A percentile compares a stretch with the other conserved stretches of the same genome.
Evolutionary conservation across 352 stramenopile genomes (phyloP).

Genomic region (Phytophthora constricta): DNA sequence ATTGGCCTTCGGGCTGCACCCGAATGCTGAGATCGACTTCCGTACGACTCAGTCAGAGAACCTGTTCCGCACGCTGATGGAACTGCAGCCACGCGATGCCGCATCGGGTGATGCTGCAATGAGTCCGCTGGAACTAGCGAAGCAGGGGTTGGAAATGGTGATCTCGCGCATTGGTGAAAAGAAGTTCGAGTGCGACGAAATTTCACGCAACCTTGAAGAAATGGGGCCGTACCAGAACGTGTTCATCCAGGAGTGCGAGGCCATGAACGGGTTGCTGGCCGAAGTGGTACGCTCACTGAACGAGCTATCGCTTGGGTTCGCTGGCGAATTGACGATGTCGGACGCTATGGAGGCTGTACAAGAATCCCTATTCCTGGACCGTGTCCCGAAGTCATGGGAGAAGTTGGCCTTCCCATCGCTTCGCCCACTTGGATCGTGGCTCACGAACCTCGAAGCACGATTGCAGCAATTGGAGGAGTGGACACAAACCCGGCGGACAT

Average conservation of each 20-base stretch:
- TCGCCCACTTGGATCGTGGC: constrained; percentile 92
- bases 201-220: constrained; percentile 94
- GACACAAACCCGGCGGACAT: constrained; percentile 96
- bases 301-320: constrained; percentile 96
- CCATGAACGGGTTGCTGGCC: constrained; percentile 95
- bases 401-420: constrained; percentile 95
- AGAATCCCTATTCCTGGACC: constrained; percentile 93
- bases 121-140: constrained; percentile 94
- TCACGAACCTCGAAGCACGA: constrained; percentile 92
- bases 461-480: constrained; percentile 96
- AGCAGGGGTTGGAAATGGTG: constrained; percentile 91
- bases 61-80: constrained; percentile 96
- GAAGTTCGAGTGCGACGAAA: constrained; percentile 97
- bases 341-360: constrained; percentile 97
- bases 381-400: constrained; percentile 94
- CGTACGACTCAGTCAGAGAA: constrained; percentile 96
- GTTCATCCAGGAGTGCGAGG: constrained; percentile 98
- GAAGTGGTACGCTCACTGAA: constrained; percentile 97
- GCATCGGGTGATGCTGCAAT: constrained; percentile 86
- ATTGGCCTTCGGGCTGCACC: constrained; percentile 97
- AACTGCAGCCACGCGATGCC: constrained; percentile 94
- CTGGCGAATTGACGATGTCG: constrained; percentile 97
- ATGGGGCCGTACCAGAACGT: constrained; percentile 96
- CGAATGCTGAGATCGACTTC: constrained; percentile 99
- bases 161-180: constrained; percentile 96